Percentiles rank a stretch among this genome's conserved stretches.
Evolutionary conservation across 2,329 filamentous ascomycete genomes (phyloP).

Genomic region (Exophiala mesophila): DNA sequence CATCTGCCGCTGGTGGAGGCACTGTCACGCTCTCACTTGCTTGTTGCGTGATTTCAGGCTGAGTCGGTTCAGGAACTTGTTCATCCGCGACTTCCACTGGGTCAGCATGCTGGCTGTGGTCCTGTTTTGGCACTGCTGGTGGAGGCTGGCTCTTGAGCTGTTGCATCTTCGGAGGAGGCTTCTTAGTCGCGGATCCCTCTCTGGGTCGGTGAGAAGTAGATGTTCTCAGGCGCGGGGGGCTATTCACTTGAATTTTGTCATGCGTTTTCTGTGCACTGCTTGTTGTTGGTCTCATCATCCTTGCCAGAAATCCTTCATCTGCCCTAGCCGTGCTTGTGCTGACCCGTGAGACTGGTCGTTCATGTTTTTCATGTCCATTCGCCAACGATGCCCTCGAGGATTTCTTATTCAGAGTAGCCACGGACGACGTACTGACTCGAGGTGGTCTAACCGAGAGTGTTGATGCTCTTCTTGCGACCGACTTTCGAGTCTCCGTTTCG

Average conservation of each 20-base stretch:
- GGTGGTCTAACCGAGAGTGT: slow-evolving; percentile 22
- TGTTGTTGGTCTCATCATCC: slow-evolving; percentile 50
- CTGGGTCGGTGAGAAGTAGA: slow-evolving; percentile 10
- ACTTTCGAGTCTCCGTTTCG: slow-evolving; percentile 13
- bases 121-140: too few relatives aligned
- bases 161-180: slow-evolving; percentile 7
- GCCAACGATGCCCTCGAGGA: slow-evolving; percentile 28
- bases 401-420: slow-evolving; percentile 28
- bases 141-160: too few relatives aligned
- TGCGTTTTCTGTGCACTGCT: slow-evolving; percentile 47
- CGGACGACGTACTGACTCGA: slow-evolving; percentile 20
- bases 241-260: slow-evolving; percentile 41
- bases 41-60: background rate
- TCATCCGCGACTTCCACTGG: slow-evolving; percentile 4
- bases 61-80: background rate
- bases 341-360: slow-evolving; percentile 38
- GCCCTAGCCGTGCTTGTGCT: slow-evolving; percentile 36
- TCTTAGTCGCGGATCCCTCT: slow-evolving; percentile 8
- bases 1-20: background rate
- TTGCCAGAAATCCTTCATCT: slow-evolving; percentile 45
- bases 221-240: slow-evolving; percentile 31
- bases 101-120: too few relatives aligned
- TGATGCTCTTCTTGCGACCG: slow-evolving; percentile 26
- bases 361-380: slow-evolving; percentile 27
- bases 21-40: background rate